Conservation (phyloP, 2,329 filamentous ascomycete genomes). For the Pseudocercospora crystallina region DNA sequence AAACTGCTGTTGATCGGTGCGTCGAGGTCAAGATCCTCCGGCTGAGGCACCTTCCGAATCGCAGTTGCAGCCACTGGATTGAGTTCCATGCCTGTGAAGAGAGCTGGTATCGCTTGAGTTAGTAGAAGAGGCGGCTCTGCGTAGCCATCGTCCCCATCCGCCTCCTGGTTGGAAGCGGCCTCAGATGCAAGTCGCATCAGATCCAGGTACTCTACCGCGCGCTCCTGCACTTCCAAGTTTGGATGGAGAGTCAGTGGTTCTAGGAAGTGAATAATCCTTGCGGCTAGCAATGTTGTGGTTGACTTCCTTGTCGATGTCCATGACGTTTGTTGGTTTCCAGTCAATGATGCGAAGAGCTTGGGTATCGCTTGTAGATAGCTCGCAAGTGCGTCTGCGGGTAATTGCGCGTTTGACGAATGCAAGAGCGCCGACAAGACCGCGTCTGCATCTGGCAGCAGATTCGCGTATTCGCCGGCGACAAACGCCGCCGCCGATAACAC, state of each 20-base stretch:
- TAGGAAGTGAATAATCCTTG: slow-evolving; percentile 76
- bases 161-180: slow-evolving; percentile 67
- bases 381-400: slow-evolving; percentile 67
- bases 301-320: slow-evolving; percentile 77
- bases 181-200: slow-evolving; percentile 84
- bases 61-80: slow-evolving; percentile 85
- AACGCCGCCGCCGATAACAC: slow-evolving; percentile 77
- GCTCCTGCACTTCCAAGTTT: slow-evolving; percentile 89
- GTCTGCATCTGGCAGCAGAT: slow-evolving; percentile 68
- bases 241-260: slow-evolving; percentile 80
- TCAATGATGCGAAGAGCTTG: slow-evolving; percentile 77
- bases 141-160: slow-evolving; percentile 61
- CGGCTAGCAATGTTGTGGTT: slow-evolving; percentile 73
- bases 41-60: slow-evolving; percentile 81
- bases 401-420: slow-evolving; percentile 61
- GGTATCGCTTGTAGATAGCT: slow-evolving; percentile 80
- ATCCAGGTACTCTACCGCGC: slow-evolving; percentile 88
- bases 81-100: slow-evolving; percentile 83
- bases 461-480: slow-evolving; percentile 84
- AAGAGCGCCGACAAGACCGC: slow-evolving; percentile 72
- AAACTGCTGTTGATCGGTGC: slow-evolving; percentile 78
- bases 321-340: slow-evolving; percentile 60
- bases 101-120: slow-evolving; percentile 82
- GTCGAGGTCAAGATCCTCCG: slow-evolving; percentile 74
- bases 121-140: slow-evolving; percentile 77